Conservation (phyloP, 768 basidiomycete genomes). For the Termitomyces sp. region DNA sequence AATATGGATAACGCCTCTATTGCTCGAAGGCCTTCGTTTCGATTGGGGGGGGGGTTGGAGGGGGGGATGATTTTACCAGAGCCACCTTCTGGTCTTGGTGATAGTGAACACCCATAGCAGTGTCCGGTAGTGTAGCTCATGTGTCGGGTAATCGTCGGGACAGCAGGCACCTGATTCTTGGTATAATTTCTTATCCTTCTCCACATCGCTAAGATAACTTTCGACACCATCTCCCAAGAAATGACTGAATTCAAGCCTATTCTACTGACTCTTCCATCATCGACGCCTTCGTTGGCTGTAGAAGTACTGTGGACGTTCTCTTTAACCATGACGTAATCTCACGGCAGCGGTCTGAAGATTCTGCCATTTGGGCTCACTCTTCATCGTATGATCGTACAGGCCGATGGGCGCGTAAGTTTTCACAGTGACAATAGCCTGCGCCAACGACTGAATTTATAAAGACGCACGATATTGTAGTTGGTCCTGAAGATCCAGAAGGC, state of each 20-base stretch:
- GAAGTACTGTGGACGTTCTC: conserved; percentile 33
- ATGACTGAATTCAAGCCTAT: conserved; percentile 50
- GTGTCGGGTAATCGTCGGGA: conserved; percentile 10
- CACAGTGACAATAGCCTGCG: neutral
- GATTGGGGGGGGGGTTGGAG: too few relatives aligned
- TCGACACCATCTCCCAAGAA: neutral
- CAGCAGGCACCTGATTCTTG: neutral
- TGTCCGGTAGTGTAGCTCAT: neutral
- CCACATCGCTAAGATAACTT: neutral
- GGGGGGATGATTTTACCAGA: neutral
- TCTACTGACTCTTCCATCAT: conserved; percentile 45
- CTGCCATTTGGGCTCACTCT: conserved; percentile 64
- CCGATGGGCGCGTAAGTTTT: conserved; percentile 50
- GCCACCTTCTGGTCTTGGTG: neutral
- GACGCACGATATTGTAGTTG: conserved; percentile 76
- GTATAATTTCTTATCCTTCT: neutral
- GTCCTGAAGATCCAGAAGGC: conserved; percentile 56
- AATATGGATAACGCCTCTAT: too few relatives aligned
- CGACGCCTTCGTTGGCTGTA: conserved; percentile 54
- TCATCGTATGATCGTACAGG: conserved; percentile 60
- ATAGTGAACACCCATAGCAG: neutral
- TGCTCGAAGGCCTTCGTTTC: neutral
- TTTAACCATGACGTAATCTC: neutral
- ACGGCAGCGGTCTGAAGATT: conserved; percentile 31
- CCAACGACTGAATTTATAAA: conserved; percentile 16